Evolutionary conservation across 192 early-diverging fungal species (phyloP), one percentile per base, ranked within the genome.

Genomic region (Umbelopsis sp.): DNA sequence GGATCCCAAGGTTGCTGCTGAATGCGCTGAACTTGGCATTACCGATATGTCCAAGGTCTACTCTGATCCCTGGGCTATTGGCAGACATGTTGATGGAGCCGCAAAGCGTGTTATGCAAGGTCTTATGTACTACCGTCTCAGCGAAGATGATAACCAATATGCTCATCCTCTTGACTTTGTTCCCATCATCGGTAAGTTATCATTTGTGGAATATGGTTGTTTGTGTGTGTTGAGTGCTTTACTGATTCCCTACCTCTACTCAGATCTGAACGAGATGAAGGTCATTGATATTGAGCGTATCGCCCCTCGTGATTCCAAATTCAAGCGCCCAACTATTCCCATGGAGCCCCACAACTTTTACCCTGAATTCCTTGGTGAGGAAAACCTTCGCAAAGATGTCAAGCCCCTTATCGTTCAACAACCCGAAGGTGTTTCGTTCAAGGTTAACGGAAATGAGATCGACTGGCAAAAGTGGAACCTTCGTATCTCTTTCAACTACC

Each of bases 381-480:
- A 80, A 25, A 74, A 75, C 37, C 67, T 51, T n/a, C 67, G 78
- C 3, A 75, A 75, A 47, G 78, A 80, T 67, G 25, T 80, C 45
- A 80, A 80, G 71, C 78, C 78, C 45, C 64, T 80, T 49, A 68
- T 71, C n/a, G 67, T 80, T 16, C 71, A 71, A 66, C 78, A 80
- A 61, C 78, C 78, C 16, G 65, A 80, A 55, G 78, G 78, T 70
- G 78, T 80, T 20, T 75, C 74, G 46, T 80, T 80, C 64, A 74
- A 49, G 52, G 74, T 80, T 16, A 66, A 75, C 27, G 78, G 78
- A 25, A 75, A 66, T n/a, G 74, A 75, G 49, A 80, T 80, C 45
- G 73, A 74, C 49, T 80, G 78, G 78, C 78, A 80, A 73, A 80
- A 80, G 70, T 80, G 74, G 74, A 80, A 80, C 46, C 69, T 80